Evolutionary conservation across 2,329 filamentous ascomycete species (phyloP).

Genomic region (Pyrenochaeta sp.): DNA sequence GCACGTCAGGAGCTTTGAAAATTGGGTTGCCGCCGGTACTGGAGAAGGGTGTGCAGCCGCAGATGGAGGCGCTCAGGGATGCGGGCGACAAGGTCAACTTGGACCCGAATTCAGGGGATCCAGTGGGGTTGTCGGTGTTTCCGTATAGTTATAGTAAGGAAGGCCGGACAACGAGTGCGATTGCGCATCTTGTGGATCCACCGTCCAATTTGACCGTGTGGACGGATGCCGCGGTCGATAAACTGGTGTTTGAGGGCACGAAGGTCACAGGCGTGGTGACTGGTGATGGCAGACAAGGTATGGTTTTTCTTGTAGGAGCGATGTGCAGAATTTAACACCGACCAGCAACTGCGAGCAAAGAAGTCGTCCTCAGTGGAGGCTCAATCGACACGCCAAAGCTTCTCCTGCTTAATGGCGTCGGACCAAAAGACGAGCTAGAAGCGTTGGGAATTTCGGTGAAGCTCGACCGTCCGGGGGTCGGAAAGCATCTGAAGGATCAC

Average conservation of each 20-base stretch:
- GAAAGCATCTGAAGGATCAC: constrained; percentile 57
- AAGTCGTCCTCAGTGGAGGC: constrained; percentile 44
- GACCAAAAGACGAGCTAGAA: constrained; percentile 52
- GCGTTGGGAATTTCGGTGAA: constrained; percentile 52
- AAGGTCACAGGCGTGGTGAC: constrained; percentile 38
- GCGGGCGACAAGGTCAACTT: constrained; percentile 62
- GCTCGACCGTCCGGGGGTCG: constrained; percentile 52
- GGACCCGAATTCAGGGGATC: constrained; percentile 58
- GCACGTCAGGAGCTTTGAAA: constrained; percentile 41
- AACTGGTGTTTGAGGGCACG: constrained; percentile 34
- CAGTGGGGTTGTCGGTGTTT: constrained; percentile 38
- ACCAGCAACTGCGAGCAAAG: constrained; percentile 37
- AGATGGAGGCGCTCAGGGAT: constrained; percentile 63
- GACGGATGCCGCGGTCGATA: constrained; percentile 56
- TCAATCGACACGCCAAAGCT: constrained; percentile 48
- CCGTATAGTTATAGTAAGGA: constrained; percentile 48
- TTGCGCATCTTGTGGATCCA: constrained; percentile 45
- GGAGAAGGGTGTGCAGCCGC: constrained; percentile 63
- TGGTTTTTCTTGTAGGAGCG: constrained; percentile 7
- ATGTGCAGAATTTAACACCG: not conserved
- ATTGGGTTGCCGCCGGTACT: constrained; percentile 58
- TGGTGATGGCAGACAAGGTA: constrained; percentile 41
- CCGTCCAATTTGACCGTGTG: constrained; percentile 63
- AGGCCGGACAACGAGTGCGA: constrained; percentile 44
- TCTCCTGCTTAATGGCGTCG: constrained; percentile 59